Evolutionary conservation across 2,329 filamentous ascomycete species (phyloP).

Genomic region (Curvularia hawaiiensis): DNA sequence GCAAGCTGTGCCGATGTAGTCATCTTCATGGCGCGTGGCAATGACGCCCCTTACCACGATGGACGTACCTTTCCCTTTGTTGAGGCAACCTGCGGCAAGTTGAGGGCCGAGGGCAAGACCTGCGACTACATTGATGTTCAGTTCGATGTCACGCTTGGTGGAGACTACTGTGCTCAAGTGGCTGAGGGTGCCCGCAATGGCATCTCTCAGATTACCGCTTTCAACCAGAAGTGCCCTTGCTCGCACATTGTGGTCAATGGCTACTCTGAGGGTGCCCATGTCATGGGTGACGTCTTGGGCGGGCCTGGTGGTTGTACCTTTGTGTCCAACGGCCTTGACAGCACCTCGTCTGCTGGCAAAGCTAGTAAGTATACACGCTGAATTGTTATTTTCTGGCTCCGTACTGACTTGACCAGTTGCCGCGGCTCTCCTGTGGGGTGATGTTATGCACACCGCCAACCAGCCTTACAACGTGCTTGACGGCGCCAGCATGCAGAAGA

Average conservation of each 20-base stretch:
- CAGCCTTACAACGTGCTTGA: slow-evolving; percentile 31
- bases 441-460: slow-evolving; percentile 28
- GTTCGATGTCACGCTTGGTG: slow-evolving; percentile 21
- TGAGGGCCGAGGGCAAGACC: slow-evolving; percentile 26
- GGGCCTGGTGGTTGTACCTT: slow-evolving; percentile 44
- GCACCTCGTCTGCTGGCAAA: slow-evolving; percentile 25
- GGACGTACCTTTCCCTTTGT: slow-evolving; percentile 26
- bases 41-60: slow-evolving; percentile 30
- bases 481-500: slow-evolving; percentile 21
- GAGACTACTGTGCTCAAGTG: slow-evolving; percentile 26
- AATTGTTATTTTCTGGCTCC: neutral
- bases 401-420: slow-evolving; percentile 9
- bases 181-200: slow-evolving; percentile 27
- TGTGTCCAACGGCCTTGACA: slow-evolving; percentile 23
- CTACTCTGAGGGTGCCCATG: slow-evolving; percentile 65
- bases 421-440: slow-evolving; percentile 32
- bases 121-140: slow-evolving; percentile 32
- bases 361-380: slow-evolving; percentile 20
- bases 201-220: slow-evolving; percentile 55
- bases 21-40: slow-evolving; percentile 33
- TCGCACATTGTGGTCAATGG: slow-evolving; percentile 63
- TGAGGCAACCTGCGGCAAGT: slow-evolving; percentile 28
- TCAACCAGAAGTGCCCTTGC: slow-evolving; percentile 59
- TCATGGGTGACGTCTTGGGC: slow-evolving; percentile 63
- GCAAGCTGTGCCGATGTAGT: slow-evolving; percentile 28